Percentiles rank a stretch among this genome's conserved stretches.
Conservation (phyloP, 345 rosid species). For the Eucalyptus microcorys region DNA sequence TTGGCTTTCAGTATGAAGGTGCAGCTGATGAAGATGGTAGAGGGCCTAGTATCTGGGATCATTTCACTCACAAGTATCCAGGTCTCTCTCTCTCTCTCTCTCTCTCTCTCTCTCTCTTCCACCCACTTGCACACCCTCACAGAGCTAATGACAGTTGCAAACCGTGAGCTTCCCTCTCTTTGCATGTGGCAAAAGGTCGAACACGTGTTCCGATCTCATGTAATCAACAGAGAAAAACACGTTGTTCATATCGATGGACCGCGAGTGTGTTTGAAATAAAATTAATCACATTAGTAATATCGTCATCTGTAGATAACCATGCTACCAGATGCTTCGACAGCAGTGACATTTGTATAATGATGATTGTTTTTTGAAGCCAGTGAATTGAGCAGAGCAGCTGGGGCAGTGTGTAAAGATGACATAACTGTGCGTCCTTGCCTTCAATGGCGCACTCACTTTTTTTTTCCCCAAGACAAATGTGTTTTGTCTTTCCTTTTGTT, state of each 20-base stretch:
- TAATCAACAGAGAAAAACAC: not conserved
- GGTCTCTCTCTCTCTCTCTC: not conserved
- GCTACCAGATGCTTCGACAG: not conserved
- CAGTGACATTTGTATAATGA: not conserved
- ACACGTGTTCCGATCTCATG: not conserved
- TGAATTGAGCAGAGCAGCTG: not conserved
- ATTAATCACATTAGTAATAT: not conserved
- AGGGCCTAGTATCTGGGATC: conserved; percentile 15
- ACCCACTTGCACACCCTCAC: not conserved
- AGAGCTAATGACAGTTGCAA: not conserved
- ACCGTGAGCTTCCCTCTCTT: not conserved
- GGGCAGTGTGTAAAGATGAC: not conserved
- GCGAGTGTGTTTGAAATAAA: not conserved
- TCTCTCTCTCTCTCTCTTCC: not conserved
- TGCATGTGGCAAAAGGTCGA: not conserved
- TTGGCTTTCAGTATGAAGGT: conserved; percentile 6
- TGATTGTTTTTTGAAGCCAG: not conserved
- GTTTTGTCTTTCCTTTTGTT: not conserved
- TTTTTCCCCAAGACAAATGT: not conserved
- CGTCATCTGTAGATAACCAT: not conserved
- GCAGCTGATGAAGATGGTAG: conserved; percentile 8
- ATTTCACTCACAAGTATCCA: not conserved
- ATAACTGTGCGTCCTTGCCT: not conserved
- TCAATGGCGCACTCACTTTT: not conserved
- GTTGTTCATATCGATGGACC: not conserved